Evolutionary conservation across 768 basidiomycete species (phyloP).

Genomic region (Trametes coccinea): DNA sequence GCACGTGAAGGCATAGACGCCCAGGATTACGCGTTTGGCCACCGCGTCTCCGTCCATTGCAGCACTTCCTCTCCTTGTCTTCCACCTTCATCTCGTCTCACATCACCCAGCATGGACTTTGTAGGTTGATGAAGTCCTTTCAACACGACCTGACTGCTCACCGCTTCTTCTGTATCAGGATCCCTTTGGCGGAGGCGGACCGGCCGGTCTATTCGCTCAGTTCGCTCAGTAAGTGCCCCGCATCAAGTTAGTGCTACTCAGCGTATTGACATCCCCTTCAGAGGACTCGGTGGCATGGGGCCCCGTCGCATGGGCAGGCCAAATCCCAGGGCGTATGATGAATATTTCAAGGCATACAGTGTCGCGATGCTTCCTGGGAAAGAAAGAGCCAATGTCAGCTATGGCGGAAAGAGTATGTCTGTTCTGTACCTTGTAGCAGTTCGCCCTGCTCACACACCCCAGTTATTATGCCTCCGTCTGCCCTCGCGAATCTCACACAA

Average conservation of each 20-base stretch:
- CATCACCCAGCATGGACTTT: slow-evolving; percentile 37
- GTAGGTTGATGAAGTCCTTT: slow-evolving; percentile 27
- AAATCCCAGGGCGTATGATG: slow-evolving; percentile 80
- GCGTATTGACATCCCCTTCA: slow-evolving; percentile 30
- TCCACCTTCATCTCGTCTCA: slow-evolving; percentile 4
- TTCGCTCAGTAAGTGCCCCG: slow-evolving; percentile 53
- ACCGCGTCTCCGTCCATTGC: slow-evolving; percentile 8
- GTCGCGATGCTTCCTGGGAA: slow-evolving; percentile 89
- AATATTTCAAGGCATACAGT: slow-evolving; percentile 93
- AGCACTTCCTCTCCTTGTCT: slow-evolving; percentile 24
- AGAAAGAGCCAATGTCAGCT: slow-evolving; percentile 88
- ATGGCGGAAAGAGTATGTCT: slow-evolving; percentile 93
- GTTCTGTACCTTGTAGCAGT: slow-evolving; percentile 20
- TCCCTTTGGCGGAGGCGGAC: slow-evolving; percentile 43
- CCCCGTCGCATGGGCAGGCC: slow-evolving; percentile 47
- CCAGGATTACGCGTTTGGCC: slow-evolving; percentile 19
- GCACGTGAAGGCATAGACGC: slow-evolving; percentile 16
- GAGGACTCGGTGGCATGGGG: slow-evolving; percentile 56
- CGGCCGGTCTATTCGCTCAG: slow-evolving; percentile 65
- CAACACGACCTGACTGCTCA: background rate
- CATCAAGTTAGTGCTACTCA: background rate
- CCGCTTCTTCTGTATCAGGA: slow-evolving; percentile 38
- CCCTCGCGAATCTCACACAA: slow-evolving; percentile 81
- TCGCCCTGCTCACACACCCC: slow-evolving; percentile 10
- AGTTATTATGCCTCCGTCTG: slow-evolving; percentile 99